These are phyloP conservation scores for Withania somnifera DNA, from an alignment of 305 asterid species.

Conservation along the genomic window DNA sequence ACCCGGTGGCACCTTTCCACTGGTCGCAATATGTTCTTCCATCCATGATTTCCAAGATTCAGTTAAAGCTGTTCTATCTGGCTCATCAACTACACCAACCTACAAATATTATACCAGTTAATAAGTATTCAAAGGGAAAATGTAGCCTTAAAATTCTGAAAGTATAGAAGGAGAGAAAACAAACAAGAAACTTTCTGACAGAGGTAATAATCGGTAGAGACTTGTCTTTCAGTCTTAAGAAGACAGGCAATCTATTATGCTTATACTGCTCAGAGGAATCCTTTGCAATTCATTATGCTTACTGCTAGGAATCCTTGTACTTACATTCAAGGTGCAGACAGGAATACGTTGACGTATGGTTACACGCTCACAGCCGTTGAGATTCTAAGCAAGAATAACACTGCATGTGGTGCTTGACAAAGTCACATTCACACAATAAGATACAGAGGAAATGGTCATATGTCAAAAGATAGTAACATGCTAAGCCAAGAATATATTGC, in stretches of 20 bases:
- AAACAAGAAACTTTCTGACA: neutral
- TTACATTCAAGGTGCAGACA: neutral
- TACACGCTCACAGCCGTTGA: neutral
- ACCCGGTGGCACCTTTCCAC: conserved; percentile 84
- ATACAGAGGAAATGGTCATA: neutral
- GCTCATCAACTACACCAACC: conserved; percentile 71
- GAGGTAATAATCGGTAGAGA: neutral
- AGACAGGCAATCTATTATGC: neutral
- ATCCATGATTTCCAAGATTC: conserved; percentile 93
- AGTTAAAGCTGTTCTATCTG: conserved; percentile 64
- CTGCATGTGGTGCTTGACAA: neutral
- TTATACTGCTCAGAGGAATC: neutral
- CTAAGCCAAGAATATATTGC: neutral
- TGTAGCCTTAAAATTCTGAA: neutral
- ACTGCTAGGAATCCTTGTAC: neutral
- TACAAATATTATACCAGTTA: conserved; percentile 12
- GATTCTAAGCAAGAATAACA: neutral
- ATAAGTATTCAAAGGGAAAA: neutral
- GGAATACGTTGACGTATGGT: neutral
- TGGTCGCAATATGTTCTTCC: conserved; percentile 75
- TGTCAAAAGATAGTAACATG: neutral
- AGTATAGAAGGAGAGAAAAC: neutral
- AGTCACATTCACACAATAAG: neutral
- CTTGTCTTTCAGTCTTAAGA: neutral
- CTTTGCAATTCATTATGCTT: neutral